Evolutionary conservation across 2,329 filamentous ascomycete genomes (phyloP), one percentile per base, ranked within the genome.

Genomic region (Exophiala alcalophila): DNA sequence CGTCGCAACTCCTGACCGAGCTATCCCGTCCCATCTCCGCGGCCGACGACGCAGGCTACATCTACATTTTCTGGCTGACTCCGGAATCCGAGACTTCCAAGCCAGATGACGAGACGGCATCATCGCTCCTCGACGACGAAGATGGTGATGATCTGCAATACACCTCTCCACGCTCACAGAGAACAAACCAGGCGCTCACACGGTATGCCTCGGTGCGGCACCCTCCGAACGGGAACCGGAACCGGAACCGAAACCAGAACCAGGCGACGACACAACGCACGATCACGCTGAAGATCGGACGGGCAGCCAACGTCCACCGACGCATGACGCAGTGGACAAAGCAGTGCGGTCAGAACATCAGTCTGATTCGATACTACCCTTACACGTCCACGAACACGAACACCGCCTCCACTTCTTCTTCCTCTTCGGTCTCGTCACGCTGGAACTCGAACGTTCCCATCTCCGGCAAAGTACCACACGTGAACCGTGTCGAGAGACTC

Each of bases 31-130:
- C 73, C 1, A 77, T 90, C 31, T 89, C 87, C 0, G 70, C 78
- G 15, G 70, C 75, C 40, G 86, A 92, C 53, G 86, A 94, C 55
- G 72, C 84, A 9, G 92, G 92, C 25, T 98, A 92, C 68, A 97
- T 98, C 55, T 98, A 98, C 74, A 94, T 98, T 65, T 98, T 97
- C 73, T 96, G 91, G 89, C 75, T 96, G 15, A 96, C 88, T 0
- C 81, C 88, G 21, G 72, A 77, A 24, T 75, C 73, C 2, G 67
- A 78, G 5, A 62, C 72, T 0, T 63, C 76, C 0, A 68, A 74
- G 1, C 72, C 78, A 0, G 72, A 81, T 0, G 70, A 71, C 24
- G 81, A 80, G 50, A 70, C 79, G 29, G 76, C 78, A 14, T 72
- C 78, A 6, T 74, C 77, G 8, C 69, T 85, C 34, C 72, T 83